A percentile compares a stretch with the other conserved stretches of the same genome.
These are phyloP conservation scores for Helianthus annuus DNA, from an alignment of 129 eudicot genomes.

Conservation along the genomic window DNA sequence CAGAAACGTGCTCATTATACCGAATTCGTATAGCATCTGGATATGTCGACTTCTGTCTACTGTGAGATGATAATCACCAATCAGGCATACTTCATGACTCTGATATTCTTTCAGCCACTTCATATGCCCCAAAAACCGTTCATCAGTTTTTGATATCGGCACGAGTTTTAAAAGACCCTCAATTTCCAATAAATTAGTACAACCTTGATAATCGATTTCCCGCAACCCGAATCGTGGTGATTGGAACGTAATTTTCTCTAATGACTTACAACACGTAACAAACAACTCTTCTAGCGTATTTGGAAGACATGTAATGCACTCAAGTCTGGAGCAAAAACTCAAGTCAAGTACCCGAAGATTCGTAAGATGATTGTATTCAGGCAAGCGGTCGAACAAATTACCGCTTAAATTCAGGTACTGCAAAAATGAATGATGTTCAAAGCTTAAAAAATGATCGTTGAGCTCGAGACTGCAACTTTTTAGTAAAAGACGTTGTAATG, in stretches of 20 bases:
- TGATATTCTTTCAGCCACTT: constrained; percentile 14
- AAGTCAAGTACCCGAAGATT: constrained; percentile 15
- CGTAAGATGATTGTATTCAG: constrained; percentile 5
- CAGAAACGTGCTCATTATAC: constrained; percentile 10
- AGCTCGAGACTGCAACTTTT: neutral
- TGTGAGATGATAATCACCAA: constrained; percentile 8
- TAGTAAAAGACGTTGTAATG: neutral
- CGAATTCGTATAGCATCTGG: constrained; percentile 14
- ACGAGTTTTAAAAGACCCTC: constrained; percentile 2
- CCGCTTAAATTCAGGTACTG: neutral
- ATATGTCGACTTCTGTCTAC: constrained; percentile 7
- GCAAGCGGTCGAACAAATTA: neutral
- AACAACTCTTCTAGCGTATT: constrained; percentile 1
- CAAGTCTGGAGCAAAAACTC: constrained; percentile 16
- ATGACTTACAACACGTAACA: neutral
- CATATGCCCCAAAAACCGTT: neutral
- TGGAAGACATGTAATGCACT: neutral
- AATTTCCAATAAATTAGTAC: constrained; percentile 7
- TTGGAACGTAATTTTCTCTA: constrained; percentile 2
- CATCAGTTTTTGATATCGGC: neutral
- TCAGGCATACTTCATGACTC: neutral
- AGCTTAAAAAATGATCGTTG: neutral
- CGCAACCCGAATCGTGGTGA: constrained; percentile 3
- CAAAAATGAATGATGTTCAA: neutral
- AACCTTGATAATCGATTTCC: constrained; percentile 1